Conservation (phyloP, 768 basidiomycete genomes). For the Pulveroboletus ravenelii region DNA sequence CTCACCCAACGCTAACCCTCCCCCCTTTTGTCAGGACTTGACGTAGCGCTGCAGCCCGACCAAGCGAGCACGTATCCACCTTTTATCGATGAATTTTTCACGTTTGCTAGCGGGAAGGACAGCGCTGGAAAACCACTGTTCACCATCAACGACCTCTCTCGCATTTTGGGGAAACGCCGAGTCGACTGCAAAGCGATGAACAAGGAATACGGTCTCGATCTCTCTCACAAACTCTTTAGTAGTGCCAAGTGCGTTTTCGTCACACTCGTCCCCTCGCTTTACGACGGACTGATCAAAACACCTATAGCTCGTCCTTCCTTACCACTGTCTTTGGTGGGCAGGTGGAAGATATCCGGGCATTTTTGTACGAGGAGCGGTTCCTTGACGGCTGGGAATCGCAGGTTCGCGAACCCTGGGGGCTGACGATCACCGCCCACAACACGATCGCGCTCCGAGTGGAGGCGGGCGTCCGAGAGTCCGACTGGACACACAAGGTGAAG, state of each 20-base stretch:
- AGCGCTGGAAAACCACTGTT: constrained; percentile 42
- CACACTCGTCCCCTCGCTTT: not conserved
- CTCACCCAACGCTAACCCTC: not conserved
- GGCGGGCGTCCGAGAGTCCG: constrained; percentile 10
- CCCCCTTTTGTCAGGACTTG: constrained; percentile 45
- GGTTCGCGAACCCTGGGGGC: constrained; percentile 45
- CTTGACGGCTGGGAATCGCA: constrained; percentile 69
- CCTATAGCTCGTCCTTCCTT: not conserved
- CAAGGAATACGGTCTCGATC: constrained; percentile 47
- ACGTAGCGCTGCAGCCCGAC: constrained; percentile 41
- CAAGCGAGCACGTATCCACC: constrained; percentile 49
- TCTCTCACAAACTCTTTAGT: constrained; percentile 57
- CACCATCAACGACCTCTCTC: constrained; percentile 56
- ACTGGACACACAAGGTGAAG: constrained; percentile 4
- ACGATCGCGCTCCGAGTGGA: not conserved
- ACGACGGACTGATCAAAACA: not conserved
- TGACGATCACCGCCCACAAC: constrained; percentile 58
- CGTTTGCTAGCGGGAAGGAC: constrained; percentile 55
- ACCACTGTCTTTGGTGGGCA: constrained; percentile 58
- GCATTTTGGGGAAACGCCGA: constrained; percentile 55
- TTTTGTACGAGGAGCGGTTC: constrained; percentile 63
- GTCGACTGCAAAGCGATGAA: constrained; percentile 51
- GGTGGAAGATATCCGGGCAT: constrained; percentile 44
- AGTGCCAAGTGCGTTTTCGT: constrained; percentile 53
- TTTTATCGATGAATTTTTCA: constrained; percentile 53